These are phyloP conservation scores for Ceratobasidium sp. DNA, from an alignment of 1,284 basidiomycete genomes.

Conservation along the genomic window DNA sequence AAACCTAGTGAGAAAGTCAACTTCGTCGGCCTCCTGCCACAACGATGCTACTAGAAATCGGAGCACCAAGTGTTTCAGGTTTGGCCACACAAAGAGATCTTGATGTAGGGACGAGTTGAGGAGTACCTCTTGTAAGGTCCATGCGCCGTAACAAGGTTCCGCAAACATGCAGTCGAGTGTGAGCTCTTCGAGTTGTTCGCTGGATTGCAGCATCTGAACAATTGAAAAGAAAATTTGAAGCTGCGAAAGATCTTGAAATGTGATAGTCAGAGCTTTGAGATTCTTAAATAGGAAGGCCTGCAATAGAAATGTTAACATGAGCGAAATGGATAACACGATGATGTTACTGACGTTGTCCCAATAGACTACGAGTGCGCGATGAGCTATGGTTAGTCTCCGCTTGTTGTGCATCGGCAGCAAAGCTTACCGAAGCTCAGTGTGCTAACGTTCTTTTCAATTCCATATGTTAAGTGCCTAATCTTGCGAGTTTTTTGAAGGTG, in stretches of 20 bases:
- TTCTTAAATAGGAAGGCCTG: conserved; percentile 14
- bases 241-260: conserved; percentile 5
- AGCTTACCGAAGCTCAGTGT: conserved; percentile 5
- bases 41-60: neutral
- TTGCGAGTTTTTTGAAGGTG: conserved; percentile 3
- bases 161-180: conserved; percentile 28
- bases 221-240: neutral
- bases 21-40: conserved; percentile 27
- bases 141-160: conserved; percentile 4
- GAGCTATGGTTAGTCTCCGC: too few relatives aligned
- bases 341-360: neutral
- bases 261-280: conserved; percentile 6
- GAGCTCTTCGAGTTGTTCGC: neutral
- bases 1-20: conserved; percentile 3
- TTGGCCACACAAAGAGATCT: conserved; percentile 21
- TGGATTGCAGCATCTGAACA: conserved; percentile 14
- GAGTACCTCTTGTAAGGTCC: conserved; percentile 9
- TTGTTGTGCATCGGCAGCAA: too few relatives aligned
- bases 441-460: conserved; percentile 12
- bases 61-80: conserved; percentile 19
- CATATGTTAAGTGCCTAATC: conserved; percentile 14
- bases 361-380: neutral
- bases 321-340: too few relatives aligned
- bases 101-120: too few relatives aligned
- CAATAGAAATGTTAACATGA: neutral